Evolutionary conservation across 805 yeast genomes (phyloP), one percentile per base, ranked within the genome.

Genomic region (Sugiyamaella lignohabitans): DNA sequence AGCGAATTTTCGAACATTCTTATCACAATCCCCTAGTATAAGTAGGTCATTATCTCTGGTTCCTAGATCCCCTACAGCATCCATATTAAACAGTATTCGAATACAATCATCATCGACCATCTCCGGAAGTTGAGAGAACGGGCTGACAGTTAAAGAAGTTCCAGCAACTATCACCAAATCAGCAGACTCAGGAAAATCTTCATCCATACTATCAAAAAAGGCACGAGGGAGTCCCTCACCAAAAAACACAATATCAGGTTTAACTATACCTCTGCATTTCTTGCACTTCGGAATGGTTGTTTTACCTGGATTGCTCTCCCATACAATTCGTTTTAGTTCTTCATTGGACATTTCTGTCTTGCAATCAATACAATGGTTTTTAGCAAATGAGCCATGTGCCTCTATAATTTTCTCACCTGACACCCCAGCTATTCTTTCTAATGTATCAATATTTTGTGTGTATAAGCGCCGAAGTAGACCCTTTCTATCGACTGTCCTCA

Each of bases 341-440:
- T 51, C 60, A 17, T 45, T 54, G 18, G 74, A 62, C 76, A 80
- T 82, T 45, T 68, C 80, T 23, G 63, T 61, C 1, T 64, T 50
- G 66, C 98, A 91, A 18, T 83, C 79, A 40, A 88, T 82, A 60
- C 98, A 91, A 54, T 84, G 93, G 56, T 83, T 84, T 1, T 61
- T 64, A 1, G 93, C 94, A 73, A 91, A 91, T 1, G 95, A 86
- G 0, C 98, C 98, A 64, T 91, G 98, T 0, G 98, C 98, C 59
- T 88, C 96, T 0, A 91, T 82, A 1, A 91, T 71, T 49, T 66
- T 71, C 11, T 80, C 79, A 17, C 70, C 78, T 1, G 68, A 59
- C 2, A 91, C 76, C 0, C 96, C 96, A 0, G 96, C 93, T 17
- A 83, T 68, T 54, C 94, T 72, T 61, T 91, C 98, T 52, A 91